Conservation (phyloP, 2,329 filamentous ascomycete genomes). For the Paracamarosporium sp. region DNA sequence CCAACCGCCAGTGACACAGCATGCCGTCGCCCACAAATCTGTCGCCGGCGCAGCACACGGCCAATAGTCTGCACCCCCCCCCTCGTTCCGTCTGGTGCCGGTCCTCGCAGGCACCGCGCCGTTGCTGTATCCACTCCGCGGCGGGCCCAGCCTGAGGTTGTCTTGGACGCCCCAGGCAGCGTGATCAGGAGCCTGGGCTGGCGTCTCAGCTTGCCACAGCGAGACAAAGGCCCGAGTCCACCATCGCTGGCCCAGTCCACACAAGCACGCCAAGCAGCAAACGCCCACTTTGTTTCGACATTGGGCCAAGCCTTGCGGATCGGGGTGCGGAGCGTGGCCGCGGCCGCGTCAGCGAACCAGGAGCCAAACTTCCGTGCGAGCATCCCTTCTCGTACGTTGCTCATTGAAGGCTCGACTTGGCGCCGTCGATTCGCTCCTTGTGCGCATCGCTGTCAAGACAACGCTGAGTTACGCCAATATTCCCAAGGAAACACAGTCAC, state of each 20-base stretch:
- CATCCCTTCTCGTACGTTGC: background rate
- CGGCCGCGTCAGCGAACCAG: conserved; percentile 41
- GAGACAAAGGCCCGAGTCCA: conserved; percentile 39
- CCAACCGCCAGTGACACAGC: background rate
- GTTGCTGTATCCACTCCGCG: conserved; percentile 10
- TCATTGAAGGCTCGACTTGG: background rate
- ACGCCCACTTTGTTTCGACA: conserved; percentile 38
- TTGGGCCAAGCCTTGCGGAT: conserved; percentile 32
- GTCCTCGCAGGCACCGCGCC: background rate
- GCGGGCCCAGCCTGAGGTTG: conserved; percentile 19
- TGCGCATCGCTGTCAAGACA: background rate
- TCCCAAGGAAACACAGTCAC: background rate
- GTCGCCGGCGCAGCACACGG: background rate
- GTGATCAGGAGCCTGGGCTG: conserved; percentile 8
- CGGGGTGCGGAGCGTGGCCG: conserved; percentile 30
- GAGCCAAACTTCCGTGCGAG: conserved; percentile 1
- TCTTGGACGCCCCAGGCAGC: conserved; percentile 20
- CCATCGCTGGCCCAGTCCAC: conserved; percentile 37
- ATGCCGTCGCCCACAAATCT: background rate
- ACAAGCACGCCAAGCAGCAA: conserved; percentile 42
- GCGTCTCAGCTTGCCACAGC: conserved; percentile 40
- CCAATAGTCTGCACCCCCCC: background rate
- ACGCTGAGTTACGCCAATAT: background rate
- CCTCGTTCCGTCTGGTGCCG: conserved; percentile 1
- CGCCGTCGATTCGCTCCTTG: background rate